Base-by-base conservation (phyloP, 495 filamentous ascomycete genomes). In the Pseudomonodictys pantanalensis region DNA sequence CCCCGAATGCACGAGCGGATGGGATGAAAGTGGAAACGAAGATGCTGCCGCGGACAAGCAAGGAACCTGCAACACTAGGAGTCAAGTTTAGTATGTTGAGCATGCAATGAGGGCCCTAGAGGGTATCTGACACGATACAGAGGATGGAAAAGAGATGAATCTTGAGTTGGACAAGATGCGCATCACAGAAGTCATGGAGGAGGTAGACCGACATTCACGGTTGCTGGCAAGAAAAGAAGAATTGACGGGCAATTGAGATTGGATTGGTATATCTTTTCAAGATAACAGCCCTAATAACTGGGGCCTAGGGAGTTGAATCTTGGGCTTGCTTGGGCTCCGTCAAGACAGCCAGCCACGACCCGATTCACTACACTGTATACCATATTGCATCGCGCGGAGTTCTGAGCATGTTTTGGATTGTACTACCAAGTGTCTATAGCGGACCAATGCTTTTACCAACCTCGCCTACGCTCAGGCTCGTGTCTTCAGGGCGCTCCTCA, bases 201-300 rank as follows among this genome's bases (percentile, higher is more conserved):
- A 97, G 74, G 84, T 96, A 35, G 88, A 96, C 70, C 81, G 95
- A 53, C 88, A 97, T 78, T 95, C 90, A 39, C 79, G 95, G 47
- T 72, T 75, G 33, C 72, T 99, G 69, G 83, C 87, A 62, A 82
- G 95, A 66, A 83, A 91, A 75, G 86, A 89, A 59, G 91, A 92
- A 63, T 71, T 99, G 71, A 29, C 39, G 47, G 60, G 60, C 44
- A 63, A 63, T 39, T 63, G 20, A 50, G n/a, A n/a, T n/a, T n/a
- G n/a, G n/a, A n/a, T n/a, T n/a, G n/a, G n/a, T n/a, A n/a, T n/a
- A n/a, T n/a, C n/a, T n/a, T n/a, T n/a, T n/a, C n/a, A n/a, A n/a
- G n/a, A n/a, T n/a, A n/a, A n/a, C n/a, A n/a, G n/a, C n/a, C n/a
- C n/a, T n/a, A n/a, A n/a, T n/a, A n/a, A n/a, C n/a, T n/a, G n/a